A percentile compares a stretch with the other conserved stretches of the same genome.
phyloP scores from a whole-genome alignment of 805 yeast genomes.

The Saccharomycopsis lassenensis region DNA sequence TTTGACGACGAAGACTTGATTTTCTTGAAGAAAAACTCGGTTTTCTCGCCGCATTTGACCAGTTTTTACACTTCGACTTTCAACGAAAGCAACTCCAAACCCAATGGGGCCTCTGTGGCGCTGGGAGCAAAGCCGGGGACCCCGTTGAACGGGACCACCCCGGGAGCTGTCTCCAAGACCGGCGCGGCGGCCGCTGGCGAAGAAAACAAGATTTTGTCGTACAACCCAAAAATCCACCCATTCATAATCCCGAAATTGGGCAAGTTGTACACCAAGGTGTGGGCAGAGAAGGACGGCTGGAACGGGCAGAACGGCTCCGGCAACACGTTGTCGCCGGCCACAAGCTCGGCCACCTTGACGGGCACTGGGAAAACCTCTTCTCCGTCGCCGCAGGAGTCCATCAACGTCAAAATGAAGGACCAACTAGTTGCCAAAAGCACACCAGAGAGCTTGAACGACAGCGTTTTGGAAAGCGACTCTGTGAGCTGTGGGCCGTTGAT shows the following conservation, averaged over 20 bases:
- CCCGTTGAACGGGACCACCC: no score
- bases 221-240: conserved; percentile 63
- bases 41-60: conserved; percentile 21
- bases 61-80: conserved; percentile 14
- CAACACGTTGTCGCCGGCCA: no score
- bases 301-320: no score
- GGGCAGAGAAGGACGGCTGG: conserved; percentile 79
- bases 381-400: conserved; percentile 5
- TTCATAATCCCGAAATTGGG: conserved; percentile 81
- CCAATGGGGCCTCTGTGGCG: no score
- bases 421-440: conserved; percentile 43
- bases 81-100: no score
- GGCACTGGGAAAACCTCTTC: no score
- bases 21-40: conserved; percentile 51
- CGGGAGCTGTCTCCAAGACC: no score
- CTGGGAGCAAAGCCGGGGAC: no score
- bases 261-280: conserved; percentile 64
- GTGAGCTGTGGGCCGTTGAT: conserved; percentile 88
- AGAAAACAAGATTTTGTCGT: conserved; percentile 26
- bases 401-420: conserved; percentile 10
- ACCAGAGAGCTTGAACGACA: conserved; percentile 47
- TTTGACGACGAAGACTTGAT: conserved; percentile 74
- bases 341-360: no score
- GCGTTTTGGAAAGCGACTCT: conserved; percentile 54
- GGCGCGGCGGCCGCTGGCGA: conserved; percentile 1